Percentiles rank a stretch among this genome's conserved stretches.
These are phyloP conservation scores for Talaromyces marneffei DNA, from an alignment of 2,329 filamentous ascomycete genomes.

Conservation along the genomic window DNA sequence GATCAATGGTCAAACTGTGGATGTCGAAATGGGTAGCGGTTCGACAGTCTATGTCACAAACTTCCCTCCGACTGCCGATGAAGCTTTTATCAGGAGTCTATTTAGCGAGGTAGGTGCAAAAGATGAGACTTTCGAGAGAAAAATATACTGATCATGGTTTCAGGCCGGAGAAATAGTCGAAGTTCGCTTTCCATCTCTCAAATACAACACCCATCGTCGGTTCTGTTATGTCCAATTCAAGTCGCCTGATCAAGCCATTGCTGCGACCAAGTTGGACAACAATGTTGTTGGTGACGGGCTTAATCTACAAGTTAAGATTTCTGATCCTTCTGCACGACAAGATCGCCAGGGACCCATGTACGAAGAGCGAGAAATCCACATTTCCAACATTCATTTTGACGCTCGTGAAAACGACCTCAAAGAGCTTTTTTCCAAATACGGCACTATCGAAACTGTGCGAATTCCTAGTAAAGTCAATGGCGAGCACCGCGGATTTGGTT, in stretches of 20 bases:
- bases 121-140: not conserved
- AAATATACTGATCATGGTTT: constrained; percentile 13
- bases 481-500: constrained; percentile 70
- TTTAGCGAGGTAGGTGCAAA: constrained; percentile 47
- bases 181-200: constrained; percentile 84
- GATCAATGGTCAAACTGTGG: constrained; percentile 66
- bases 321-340: constrained; percentile 73
- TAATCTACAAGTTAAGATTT: constrained; percentile 72
- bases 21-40: constrained; percentile 66
- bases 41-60: constrained; percentile 88
- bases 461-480: constrained; percentile 64
- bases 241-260: constrained; percentile 59
- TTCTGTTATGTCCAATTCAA: constrained; percentile 97
- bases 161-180: constrained; percentile 74
- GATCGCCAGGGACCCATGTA: constrained; percentile 70
- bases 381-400: constrained; percentile 61
- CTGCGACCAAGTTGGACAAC: constrained; percentile 68
- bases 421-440: constrained; percentile 67
- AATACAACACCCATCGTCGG: constrained; percentile 77
- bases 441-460: constrained; percentile 65
- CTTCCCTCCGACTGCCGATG: constrained; percentile 58
- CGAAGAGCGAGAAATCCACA: constrained; percentile 82
- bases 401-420: constrained; percentile 63
- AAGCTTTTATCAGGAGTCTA: constrained; percentile 50
- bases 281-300: constrained; percentile 62